Conservation (phyloP, 2,329 filamentous ascomycete genomes). For the Hymenoscyphus fraxineus region DNA sequence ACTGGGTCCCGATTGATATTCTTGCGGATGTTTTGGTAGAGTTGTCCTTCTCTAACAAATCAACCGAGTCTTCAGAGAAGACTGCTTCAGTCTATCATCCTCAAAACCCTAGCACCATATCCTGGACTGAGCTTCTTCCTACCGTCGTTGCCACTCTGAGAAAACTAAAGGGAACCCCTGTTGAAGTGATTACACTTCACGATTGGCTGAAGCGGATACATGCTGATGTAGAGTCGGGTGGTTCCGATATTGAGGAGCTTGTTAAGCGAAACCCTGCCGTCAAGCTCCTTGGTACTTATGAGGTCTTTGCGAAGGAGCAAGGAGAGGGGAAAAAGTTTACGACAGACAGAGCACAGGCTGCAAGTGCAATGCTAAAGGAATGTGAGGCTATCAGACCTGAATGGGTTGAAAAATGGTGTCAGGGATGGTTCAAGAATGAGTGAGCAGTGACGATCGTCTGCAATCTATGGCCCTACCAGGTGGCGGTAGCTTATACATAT, state of each 20-base stretch:
- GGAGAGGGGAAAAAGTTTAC: not conserved
- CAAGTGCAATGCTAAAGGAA: not conserved
- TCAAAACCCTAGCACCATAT: not conserved
- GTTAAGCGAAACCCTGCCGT: constrained; percentile 3
- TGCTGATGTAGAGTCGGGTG: not conserved
- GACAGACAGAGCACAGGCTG: not conserved
- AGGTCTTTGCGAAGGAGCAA: not conserved
- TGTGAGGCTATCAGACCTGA: constrained; percentile 1
- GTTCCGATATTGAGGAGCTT: not conserved
- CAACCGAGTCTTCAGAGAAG: not conserved
- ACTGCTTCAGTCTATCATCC: constrained; percentile 6
- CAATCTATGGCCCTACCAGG: not conserved
- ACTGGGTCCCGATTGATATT: constrained; percentile 45
- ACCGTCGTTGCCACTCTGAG: not conserved
- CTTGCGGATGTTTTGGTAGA: constrained; percentile 38
- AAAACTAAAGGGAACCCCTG: not conserved
- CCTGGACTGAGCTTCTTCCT: constrained; percentile 5
- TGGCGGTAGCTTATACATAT: not conserved
- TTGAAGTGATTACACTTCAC: not conserved
- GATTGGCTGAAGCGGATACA: constrained; percentile 1
- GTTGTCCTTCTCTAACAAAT: constrained; percentile 16
- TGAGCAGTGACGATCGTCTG: not conserved
- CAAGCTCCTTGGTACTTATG: not conserved
- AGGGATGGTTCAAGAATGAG: not conserved
- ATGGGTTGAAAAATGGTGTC: constrained; percentile 2